Conservation (phyloP, 306 rosid genomes). For the Sophora flavescens region DNA sequence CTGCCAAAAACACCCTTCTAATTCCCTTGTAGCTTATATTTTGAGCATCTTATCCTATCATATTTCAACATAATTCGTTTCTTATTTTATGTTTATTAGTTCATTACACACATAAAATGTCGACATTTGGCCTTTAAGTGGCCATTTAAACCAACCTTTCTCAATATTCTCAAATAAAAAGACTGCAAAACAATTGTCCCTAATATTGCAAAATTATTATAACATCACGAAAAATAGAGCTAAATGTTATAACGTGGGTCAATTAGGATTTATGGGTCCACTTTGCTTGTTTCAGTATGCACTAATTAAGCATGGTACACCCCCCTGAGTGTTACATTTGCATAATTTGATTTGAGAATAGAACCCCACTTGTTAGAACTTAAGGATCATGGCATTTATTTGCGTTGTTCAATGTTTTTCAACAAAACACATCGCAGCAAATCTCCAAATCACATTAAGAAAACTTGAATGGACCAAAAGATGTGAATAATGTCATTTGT, state of each 20-base stretch:
- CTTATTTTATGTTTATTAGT: constrained; percentile 38
- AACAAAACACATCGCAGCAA: constrained; percentile 48
- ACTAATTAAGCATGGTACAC: constrained; percentile 56
- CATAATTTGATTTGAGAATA: constrained; percentile 41
- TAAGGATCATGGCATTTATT: constrained; percentile 61
- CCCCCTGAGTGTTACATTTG: constrained; percentile 54
- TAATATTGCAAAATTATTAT: background rate
- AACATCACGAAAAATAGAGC: background rate
- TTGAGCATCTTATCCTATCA: constrained; percentile 53
- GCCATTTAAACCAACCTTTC: constrained; percentile 37
- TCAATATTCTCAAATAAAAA: constrained; percentile 25
- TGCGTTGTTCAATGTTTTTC: constrained; percentile 56
- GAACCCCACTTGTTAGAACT: constrained; percentile 58
- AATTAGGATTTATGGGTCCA: constrained; percentile 49
- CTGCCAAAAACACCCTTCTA: constrained; percentile 66
- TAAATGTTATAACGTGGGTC: constrained; percentile 21
- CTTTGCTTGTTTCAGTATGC: constrained; percentile 38
- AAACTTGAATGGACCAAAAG: constrained; percentile 39
- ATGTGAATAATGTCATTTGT: constrained; percentile 34
- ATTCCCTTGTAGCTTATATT: constrained; percentile 34
- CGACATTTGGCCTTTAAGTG: constrained; percentile 14
- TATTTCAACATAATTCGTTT: constrained; percentile 35
- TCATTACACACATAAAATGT: background rate
- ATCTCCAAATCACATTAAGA: constrained; percentile 44
- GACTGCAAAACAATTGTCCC: background rate